Base-by-base conservation (phyloP, 2,329 filamentous ascomycete genomes). In the Beauveria rudraprayagi region DNA sequence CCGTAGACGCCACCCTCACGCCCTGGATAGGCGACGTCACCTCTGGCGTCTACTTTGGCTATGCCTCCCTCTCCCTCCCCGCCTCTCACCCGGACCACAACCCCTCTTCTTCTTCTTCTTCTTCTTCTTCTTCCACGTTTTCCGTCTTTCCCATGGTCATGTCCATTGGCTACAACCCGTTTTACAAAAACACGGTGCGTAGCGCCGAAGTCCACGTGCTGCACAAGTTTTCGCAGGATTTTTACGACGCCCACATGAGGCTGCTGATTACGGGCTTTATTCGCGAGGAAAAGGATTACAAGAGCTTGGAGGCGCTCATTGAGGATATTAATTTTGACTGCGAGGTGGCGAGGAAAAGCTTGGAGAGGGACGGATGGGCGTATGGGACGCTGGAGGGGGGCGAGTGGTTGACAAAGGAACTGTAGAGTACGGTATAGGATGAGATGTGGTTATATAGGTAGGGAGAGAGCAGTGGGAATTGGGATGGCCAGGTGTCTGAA, bases 101-200 rank as follows among this genome's bases (percentile, higher is more conserved):
- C 8, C 19, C 57, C 2, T 24, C 63, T 16, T 59, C 65, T 2
- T 58, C 66, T 0, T 17, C 44, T 46, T 22, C 22, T 22, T 24
- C 63, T 16, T 59, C 65, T 2, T 59, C 66, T 0, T 17, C 44
- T 44, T 66, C 70, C 8, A 52, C 60, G 53, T 72, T 73, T 65
- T 61, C 66, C 62, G 78, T 94, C 61, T 91, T 88, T 74, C 91
- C 91, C 1, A 94, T 95, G 83, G 92, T 96, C 66, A 90, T 97
- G 87, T 91, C 86, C 63, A 93, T 97, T 66, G 94, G 94, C 50
- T 97, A 92, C 83, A 99, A 97, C 75, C 94, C 94, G 0, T 97
- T 92, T 77, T 99, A 96, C 82, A 92, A 92, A 73, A 97, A 99
- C 80, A 87, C 83, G 5, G 85, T 90, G 52, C 87, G 91, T 64